Percentiles rank a stretch among this genome's conserved stretches.
Evolutionary conservation across 805 yeast species (phyloP).

Genomic region (Metahyphopichia silvanorum): DNA sequence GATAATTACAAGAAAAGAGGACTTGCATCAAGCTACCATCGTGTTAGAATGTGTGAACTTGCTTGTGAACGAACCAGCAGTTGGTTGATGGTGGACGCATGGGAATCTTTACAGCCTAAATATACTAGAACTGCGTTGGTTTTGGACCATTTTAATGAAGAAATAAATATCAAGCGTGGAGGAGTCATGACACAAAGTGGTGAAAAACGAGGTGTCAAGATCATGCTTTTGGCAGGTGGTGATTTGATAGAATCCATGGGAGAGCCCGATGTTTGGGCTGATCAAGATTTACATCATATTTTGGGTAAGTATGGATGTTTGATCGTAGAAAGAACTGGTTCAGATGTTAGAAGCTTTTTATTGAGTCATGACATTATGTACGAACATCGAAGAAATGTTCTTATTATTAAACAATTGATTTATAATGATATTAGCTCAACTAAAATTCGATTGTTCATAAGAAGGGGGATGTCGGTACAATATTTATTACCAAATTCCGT

Average conservation of each 20-base stretch:
- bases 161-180: conserved; percentile 84
- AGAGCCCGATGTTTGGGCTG: conserved; percentile 99
- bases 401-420: conserved; percentile 92
- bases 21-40: conserved; percentile 79
- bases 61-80: conserved; percentile 96
- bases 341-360: conserved; percentile 90
- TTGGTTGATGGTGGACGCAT: conserved; percentile 99
- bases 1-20: conserved; percentile 94
- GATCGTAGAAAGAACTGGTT: conserved; percentile 94
- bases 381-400: conserved; percentile 88
- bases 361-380: conserved; percentile 96
- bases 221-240: conserved; percentile 97
- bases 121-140: conserved; percentile 95
- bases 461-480: conserved; percentile 96
- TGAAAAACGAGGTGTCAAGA: conserved; percentile 75
- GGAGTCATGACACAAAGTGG: conserved; percentile 68
- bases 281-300: conserved; percentile 89
- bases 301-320: conserved; percentile 94
- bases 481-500: conserved; percentile 91
- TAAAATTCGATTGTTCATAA: conserved; percentile 84
- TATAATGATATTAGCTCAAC: conserved; percentile 96
- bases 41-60: conserved; percentile 97
- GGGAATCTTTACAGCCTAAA: conserved; percentile 91
- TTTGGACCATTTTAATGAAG: conserved; percentile 94
- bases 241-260: conserved; percentile 98